Percentiles rank a stretch among this genome's conserved stretches.
Evolutionary conservation across 768 basidiomycete species (phyloP).

Genomic region (Xerocomellus intermedius): DNA sequence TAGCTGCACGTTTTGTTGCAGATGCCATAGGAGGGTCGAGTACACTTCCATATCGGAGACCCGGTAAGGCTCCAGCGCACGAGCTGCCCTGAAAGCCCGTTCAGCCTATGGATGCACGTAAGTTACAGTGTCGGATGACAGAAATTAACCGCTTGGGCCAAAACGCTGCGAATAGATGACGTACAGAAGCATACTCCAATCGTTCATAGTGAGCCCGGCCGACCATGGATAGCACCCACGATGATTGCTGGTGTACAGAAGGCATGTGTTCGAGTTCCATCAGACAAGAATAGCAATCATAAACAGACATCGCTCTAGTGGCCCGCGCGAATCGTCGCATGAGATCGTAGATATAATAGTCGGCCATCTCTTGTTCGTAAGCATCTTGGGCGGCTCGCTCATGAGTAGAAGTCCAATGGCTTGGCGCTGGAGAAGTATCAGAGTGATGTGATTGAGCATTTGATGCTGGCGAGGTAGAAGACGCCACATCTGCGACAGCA

Average conservation of each 20-base stretch:
- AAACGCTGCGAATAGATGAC: constrained; percentile 32
- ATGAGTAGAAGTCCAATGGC: constrained; percentile 60
- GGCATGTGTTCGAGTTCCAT: constrained; percentile 78
- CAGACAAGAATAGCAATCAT: constrained; percentile 73
- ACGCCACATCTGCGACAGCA: constrained; percentile 46
- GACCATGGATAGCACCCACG: constrained; percentile 77
- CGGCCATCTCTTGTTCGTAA: constrained; percentile 71
- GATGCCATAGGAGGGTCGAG: constrained; percentile 94
- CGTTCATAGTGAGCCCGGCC: constrained; percentile 89
- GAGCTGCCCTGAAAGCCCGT: constrained; percentile 79
- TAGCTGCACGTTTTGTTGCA: constrained; percentile 78
- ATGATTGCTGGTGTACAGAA: constrained; percentile 64
- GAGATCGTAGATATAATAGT: constrained; percentile 79
- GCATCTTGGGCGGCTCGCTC: constrained; percentile 72
- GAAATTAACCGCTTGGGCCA: constrained; percentile 17
- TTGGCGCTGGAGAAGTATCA: constrained; percentile 62
- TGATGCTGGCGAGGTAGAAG: constrained; percentile 62
- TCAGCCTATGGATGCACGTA: constrained; percentile 62
- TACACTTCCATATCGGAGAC: constrained; percentile 94
- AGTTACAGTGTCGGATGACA: constrained; percentile 1
- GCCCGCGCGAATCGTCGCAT: constrained; percentile 82
- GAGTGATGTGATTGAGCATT: constrained; percentile 58
- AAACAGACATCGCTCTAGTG: constrained; percentile 68
- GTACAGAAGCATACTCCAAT: constrained; percentile 83
- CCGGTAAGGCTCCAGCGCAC: constrained; percentile 86